A percentile compares a stretch with the other conserved stretches of the same genome.
These are phyloP conservation scores for Lachnellula cervina DNA, from an alignment of 2,329 filamentous ascomycete genomes.

Conservation along the genomic window DNA sequence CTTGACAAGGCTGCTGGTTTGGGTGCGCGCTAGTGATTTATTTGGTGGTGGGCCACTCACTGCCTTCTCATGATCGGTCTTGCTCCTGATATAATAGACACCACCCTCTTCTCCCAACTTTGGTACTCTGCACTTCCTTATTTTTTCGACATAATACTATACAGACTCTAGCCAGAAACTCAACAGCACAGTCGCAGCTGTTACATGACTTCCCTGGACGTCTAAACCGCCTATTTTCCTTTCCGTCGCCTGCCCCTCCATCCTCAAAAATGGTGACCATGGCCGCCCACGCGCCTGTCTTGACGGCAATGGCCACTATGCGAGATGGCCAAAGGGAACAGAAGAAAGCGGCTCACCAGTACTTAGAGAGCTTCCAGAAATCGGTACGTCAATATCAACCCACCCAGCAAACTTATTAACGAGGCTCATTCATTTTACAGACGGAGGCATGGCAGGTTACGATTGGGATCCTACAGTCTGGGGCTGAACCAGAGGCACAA, in stretches of 20 bases:
- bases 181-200: background rate
- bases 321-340: conserved; percentile 74
- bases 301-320: conserved; percentile 89
- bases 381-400: conserved; percentile 54
- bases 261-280: conserved; percentile 26
- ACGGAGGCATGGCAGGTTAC: conserved; percentile 87
- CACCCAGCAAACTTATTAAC: background rate
- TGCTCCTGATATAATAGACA: background rate
- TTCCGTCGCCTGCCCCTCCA: conserved; percentile 24
- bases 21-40: background rate
- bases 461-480: conserved; percentile 78
- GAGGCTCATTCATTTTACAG: conserved; percentile 41
- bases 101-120: background rate
- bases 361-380: conserved; percentile 94
- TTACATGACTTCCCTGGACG: background rate
- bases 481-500: conserved; percentile 77
- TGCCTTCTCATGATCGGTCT: background rate
- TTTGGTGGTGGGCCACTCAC: background rate
- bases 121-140: conserved; percentile 6
- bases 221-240: background rate
- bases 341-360: conserved; percentile 89
- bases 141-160: background rate
- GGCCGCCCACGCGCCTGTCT: conserved; percentile 62
- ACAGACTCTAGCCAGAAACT: background rate
- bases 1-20: background rate